Base-by-base conservation (phyloP, 2,329 filamentous ascomycete genomes). In the Penicillium corylophilum region DNA sequence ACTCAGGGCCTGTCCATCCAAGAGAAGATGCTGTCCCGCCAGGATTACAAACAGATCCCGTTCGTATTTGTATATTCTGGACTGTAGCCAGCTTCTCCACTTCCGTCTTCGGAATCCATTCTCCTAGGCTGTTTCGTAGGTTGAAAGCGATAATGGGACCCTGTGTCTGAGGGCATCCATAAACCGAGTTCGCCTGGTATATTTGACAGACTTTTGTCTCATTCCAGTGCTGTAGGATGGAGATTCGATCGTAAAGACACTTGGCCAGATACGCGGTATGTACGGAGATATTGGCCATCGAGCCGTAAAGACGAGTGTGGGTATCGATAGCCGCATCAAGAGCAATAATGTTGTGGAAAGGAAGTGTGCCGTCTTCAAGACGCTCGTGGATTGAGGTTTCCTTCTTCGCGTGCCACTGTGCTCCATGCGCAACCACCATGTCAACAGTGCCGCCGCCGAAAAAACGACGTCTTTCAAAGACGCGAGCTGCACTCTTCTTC, bases 361-460 rank as follows among this genome's bases (percentile, higher is more conserved):
- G 90, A 4, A 96, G 70, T 0, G 93, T 96, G 1, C 93, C 94
- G 68, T 99, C 93, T 70, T 99, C 93, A 2, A 97, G 77, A 31
- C 84, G 82, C 54, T 92, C 88, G 65, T 97, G 93, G 2, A 95
- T 74, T 26, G 82, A 82, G 22, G 80, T 74, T 6, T 80, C 77
- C 67, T 95, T 96, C 35, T 82, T 80, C 1, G 85, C 87, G 75
- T 96, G 90, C 89, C 92, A 96, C 57, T 86, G 81, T 63, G 90
- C 85, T 56, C 84, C 87, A n/a, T 84, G 67, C 55, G 85, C 87
- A 1, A 90, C 79, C 0, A 96, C 90, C 80, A 93, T 88, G 63
- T 96, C 91, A 0, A 96, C 93, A 0, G 93, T 97, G 3, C 94
- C 94, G 6, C 93, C 94, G 5, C 93, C 93, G 72, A 99, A 99